phyloP scores from a whole-genome alignment of 257 asterid genomes.

The Nyctanthes arbortristis region DNA sequence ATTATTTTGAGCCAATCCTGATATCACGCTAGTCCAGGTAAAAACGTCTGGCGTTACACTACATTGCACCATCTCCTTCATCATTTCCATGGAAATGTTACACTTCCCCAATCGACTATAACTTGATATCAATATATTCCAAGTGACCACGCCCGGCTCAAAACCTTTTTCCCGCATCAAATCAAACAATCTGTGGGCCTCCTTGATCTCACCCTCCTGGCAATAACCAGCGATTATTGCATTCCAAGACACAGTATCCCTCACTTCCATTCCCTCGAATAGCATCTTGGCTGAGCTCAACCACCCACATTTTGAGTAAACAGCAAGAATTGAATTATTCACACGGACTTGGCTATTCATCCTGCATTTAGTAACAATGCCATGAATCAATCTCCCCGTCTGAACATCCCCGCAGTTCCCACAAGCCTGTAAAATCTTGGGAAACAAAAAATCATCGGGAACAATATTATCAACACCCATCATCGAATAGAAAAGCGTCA shows the following conservation, averaged over 20 bases:
- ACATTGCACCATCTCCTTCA: constrained; percentile 60
- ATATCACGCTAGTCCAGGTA: constrained; percentile 74
- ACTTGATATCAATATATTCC: constrained; percentile 68
- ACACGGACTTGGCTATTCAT: constrained; percentile 47
- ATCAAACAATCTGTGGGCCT: constrained; percentile 51
- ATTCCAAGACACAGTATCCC: constrained; percentile 77
- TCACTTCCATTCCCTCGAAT: constrained; percentile 49
- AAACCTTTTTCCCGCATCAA: constrained; percentile 53
- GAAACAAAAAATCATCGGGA: constrained; percentile 67
- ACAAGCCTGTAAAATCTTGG: constrained; percentile 78
- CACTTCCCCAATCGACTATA: constrained; percentile 59
- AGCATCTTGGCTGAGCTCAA: constrained; percentile 52
- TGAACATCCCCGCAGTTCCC: constrained; percentile 60
- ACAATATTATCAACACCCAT: constrained; percentile 51
- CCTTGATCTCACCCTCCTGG: constrained; percentile 43
- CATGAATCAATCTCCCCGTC: constrained; percentile 68
- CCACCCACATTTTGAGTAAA: constrained; percentile 66
- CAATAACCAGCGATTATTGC: constrained; percentile 67
- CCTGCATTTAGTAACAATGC: constrained; percentile 48
- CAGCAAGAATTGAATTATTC: constrained; percentile 64
- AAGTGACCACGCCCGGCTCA: constrained; percentile 64
- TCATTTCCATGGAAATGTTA: constrained; percentile 54
- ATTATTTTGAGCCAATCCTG: constrained; percentile 64
- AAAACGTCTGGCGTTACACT: constrained; percentile 65
- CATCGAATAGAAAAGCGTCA: constrained; percentile 63